phyloP scores from a whole-genome alignment of 805 yeast genomes.

The Wickerhamomyces pijperi region DNA sequence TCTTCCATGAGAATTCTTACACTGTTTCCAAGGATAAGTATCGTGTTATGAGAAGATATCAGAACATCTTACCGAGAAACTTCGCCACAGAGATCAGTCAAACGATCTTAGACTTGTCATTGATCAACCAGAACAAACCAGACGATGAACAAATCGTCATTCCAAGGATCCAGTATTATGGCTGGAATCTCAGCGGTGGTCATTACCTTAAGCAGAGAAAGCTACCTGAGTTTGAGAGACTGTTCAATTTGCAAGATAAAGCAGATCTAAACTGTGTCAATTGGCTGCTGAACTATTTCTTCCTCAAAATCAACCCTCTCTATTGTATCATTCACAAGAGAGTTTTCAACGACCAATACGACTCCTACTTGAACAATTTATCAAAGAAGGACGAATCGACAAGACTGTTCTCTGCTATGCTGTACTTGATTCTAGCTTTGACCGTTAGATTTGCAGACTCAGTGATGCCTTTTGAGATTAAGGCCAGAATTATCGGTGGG shows the following conservation, averaged over 20 bases:
- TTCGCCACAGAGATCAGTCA: conserved; percentile 25
- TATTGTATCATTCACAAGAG: conserved; percentile 41
- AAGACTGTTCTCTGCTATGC: conserved; percentile 39
- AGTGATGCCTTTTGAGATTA: conserved; percentile 8
- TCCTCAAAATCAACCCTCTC: conserved; percentile 40
- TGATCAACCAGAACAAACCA: conserved; percentile 13
- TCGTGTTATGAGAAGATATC: conserved; percentile 36
- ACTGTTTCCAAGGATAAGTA: conserved; percentile 30
- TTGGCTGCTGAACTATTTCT: conserved; percentile 27
- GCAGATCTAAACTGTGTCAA: conserved; percentile 19
- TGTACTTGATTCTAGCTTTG: conserved; percentile 36
- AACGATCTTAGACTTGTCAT: conserved; percentile 13
- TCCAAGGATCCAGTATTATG: conserved; percentile 52
- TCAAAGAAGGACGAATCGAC: conserved; percentile 24
- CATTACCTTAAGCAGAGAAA: conserved; percentile 31
- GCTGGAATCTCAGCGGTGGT: conserved; percentile 57
- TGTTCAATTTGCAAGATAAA: conserved; percentile 13
- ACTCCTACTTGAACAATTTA: conserved; percentile 20
- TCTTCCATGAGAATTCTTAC: conserved; percentile 13
- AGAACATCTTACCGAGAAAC: conserved; percentile 28
- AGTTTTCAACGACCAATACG: conserved; percentile 40
- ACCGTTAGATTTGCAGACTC: conserved; percentile 41
- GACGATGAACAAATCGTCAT: conserved; percentile 22
- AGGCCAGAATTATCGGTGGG: conserved; percentile 5
- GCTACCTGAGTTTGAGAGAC: conserved; percentile 17